These are phyloP conservation scores for Penicillium sp. DNA, from an alignment of 2,329 filamentous ascomycete genomes.

Conservation along the genomic window DNA sequence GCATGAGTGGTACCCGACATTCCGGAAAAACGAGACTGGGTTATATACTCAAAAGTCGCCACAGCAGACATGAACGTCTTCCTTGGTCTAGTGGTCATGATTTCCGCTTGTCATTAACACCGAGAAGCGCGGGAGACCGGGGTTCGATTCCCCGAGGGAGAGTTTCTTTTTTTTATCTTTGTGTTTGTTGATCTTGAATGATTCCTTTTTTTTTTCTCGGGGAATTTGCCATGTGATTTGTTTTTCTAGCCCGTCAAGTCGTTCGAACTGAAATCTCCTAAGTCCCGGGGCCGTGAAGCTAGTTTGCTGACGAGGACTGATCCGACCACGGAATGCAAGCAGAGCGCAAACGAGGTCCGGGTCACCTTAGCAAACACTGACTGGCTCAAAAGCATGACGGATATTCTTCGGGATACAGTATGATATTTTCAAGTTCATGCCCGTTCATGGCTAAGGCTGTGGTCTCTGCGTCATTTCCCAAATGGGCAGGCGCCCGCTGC, in stretches of 20 bases:
- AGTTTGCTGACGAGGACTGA: too few relatives aligned
- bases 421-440: not conserved
- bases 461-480: not conserved
- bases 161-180: conserved; percentile 28
- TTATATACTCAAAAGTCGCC: too few relatives aligned
- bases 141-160: conserved; percentile 43
- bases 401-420: too few relatives aligned
- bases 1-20: too few relatives aligned
- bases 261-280: too few relatives aligned
- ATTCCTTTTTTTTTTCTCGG: not conserved
- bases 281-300: too few relatives aligned
- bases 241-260: not conserved
- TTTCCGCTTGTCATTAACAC: conserved; percentile 42
- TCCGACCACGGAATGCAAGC: too few relatives aligned
- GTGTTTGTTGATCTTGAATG: conserved; percentile 14
- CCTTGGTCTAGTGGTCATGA: conserved; percentile 44
- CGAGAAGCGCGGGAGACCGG: conserved; percentile 41
- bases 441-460: not conserved
- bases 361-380: too few relatives aligned
- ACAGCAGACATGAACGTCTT: not conserved
- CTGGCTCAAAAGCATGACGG: too few relatives aligned
- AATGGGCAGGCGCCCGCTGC: not conserved
- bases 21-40: too few relatives aligned
- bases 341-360: too few relatives aligned
- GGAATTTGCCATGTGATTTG: not conserved